A percentile compares a stretch with the other conserved stretches of the same genome.
Evolutionary conservation across 169 alveolate species (phyloP).

Genomic region (Babesia sp.): DNA sequence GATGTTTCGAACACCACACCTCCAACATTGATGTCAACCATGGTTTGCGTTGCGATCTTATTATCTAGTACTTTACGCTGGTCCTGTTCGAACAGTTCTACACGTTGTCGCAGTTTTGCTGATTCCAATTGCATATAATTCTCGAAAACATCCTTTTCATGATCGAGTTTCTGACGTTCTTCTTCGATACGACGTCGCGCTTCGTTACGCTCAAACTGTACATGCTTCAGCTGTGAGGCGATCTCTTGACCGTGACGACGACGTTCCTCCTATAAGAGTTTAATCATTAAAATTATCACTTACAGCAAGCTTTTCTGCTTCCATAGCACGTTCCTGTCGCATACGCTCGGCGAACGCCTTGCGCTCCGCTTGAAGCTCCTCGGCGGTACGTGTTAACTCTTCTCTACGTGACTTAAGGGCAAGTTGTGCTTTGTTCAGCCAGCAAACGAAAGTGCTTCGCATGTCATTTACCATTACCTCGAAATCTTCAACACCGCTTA

Average conservation of each 20-base stretch:
- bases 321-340: constrained; percentile 49
- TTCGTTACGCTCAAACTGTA: constrained; percentile 84
- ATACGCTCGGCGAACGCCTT: constrained; percentile 62
- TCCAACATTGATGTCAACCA: constrained; percentile 85
- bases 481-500: constrained; percentile 70
- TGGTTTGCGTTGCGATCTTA: constrained; percentile 83
- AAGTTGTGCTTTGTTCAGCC: constrained; percentile 83
- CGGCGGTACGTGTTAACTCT: constrained; percentile 56
- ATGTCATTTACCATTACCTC: constrained; percentile 86
- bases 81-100: constrained; percentile 77
- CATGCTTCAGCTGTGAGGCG: constrained; percentile 78
- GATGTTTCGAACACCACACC: constrained; percentile 86
- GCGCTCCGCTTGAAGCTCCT: constrained; percentile 73
- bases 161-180: constrained; percentile 75
- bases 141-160: constrained; percentile 78
- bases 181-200: constrained; percentile 80
- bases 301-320: constrained; percentile 58
- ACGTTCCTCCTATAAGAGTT: constrained; percentile 73
- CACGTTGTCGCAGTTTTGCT: constrained; percentile 70
- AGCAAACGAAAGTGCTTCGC: constrained; percentile 80
- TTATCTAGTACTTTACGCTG: constrained; percentile 75
- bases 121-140: constrained; percentile 74
- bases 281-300: constrained; percentile 25
- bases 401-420: constrained; percentile 69
- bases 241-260: constrained; percentile 78